These are phyloP conservation scores for Knufia fluminis DNA, from an alignment of 2,329 filamentous ascomycete genomes.

Conservation along the genomic window DNA sequence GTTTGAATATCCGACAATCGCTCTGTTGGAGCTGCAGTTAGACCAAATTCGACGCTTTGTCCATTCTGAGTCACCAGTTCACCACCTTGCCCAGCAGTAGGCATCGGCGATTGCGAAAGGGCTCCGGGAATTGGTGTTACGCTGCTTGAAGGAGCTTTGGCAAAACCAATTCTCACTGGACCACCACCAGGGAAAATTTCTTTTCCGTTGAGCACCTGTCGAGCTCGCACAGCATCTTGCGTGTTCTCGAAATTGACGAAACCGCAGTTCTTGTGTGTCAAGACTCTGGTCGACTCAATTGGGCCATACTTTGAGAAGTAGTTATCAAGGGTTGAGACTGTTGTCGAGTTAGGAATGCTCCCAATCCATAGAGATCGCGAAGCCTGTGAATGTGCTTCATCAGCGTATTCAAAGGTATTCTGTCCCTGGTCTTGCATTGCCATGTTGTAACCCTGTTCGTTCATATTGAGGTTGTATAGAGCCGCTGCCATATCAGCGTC, in stretches of 20 bases:
- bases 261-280: slow-evolving; percentile 97
- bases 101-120: slow-evolving; percentile 17
- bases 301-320: slow-evolving; percentile 92
- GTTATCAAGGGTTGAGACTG: slow-evolving; percentile 83
- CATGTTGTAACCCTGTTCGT: slow-evolving; percentile 10
- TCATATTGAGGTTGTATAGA: slow-evolving; percentile 17
- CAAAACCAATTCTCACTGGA: slow-evolving; percentile 91
- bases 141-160: slow-evolving; percentile 84
- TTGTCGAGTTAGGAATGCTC: slow-evolving; percentile 94
- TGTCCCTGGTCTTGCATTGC: slow-evolving; percentile 5
- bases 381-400: slow-evolving; percentile 63
- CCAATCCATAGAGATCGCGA: slow-evolving; percentile 94
- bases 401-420: slow-evolving; percentile 58
- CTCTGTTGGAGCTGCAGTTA: slow-evolving; percentile 51
- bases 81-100: slow-evolving; percentile 23
- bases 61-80: slow-evolving; percentile 20
- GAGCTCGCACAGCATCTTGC: slow-evolving; percentile 84
- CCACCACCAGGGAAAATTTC: slow-evolving; percentile 97
- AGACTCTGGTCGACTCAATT: slow-evolving; percentile 81
- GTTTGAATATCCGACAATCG: slow-evolving; percentile 66
- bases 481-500: slow-evolving; percentile 15
- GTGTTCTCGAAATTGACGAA: slow-evolving; percentile 95
- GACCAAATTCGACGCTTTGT: slow-evolving; percentile 29
- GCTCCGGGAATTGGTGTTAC: slow-evolving; percentile 70
- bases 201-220: slow-evolving; percentile 81